Conservation (phyloP, 768 basidiomycete species). For the Suillus americanus region DNA sequence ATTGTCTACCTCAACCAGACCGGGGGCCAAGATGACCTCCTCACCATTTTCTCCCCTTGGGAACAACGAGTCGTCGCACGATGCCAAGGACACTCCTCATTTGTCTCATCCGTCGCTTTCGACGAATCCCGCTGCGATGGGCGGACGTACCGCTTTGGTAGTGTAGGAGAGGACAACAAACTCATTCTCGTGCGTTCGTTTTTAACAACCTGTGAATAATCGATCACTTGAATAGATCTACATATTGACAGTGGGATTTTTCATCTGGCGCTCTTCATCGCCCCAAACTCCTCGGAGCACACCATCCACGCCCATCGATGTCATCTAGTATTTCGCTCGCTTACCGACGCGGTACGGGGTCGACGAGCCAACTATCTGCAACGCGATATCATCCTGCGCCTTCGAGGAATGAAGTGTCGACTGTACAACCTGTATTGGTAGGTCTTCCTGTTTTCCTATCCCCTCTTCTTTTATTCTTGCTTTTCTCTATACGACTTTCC, state of each 20-base stretch:
- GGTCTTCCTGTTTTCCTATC: slow-evolving; percentile 22
- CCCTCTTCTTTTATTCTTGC: too few relatives aligned
- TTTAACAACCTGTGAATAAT: too few relatives aligned
- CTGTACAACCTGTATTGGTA: slow-evolving; percentile 89
- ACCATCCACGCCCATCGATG: slow-evolving; percentile 75
- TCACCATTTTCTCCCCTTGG: slow-evolving; percentile 93
- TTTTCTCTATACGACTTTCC: background rate
- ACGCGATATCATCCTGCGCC: slow-evolving; percentile 84
- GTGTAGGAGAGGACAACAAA: slow-evolving; percentile 97
- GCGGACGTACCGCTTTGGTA: slow-evolving; percentile 90
- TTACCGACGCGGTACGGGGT: slow-evolving; percentile 57
- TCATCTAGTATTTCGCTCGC: slow-evolving; percentile 77
- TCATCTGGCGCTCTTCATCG: slow-evolving; percentile 88
- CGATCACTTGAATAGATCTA: background rate
- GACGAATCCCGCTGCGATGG: slow-evolving; percentile 88
- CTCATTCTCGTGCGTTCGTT: slow-evolving; percentile 68
- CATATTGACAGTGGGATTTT: slow-evolving; percentile 79
- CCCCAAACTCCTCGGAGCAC: slow-evolving; percentile 71
- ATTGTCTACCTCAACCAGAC: slow-evolving; percentile 47
- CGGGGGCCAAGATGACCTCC: slow-evolving; percentile 94
- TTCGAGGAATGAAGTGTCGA: slow-evolving; percentile 84
- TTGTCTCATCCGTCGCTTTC: slow-evolving; percentile 86
- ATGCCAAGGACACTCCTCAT: slow-evolving; percentile 96
- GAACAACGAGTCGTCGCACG: slow-evolving; percentile 93
- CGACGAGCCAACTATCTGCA: slow-evolving; percentile 53